These are phyloP conservation scores for Gracilaria domingensis DNA, from an alignment of 23 red algal genomes.

Conservation along the genomic window DNA sequence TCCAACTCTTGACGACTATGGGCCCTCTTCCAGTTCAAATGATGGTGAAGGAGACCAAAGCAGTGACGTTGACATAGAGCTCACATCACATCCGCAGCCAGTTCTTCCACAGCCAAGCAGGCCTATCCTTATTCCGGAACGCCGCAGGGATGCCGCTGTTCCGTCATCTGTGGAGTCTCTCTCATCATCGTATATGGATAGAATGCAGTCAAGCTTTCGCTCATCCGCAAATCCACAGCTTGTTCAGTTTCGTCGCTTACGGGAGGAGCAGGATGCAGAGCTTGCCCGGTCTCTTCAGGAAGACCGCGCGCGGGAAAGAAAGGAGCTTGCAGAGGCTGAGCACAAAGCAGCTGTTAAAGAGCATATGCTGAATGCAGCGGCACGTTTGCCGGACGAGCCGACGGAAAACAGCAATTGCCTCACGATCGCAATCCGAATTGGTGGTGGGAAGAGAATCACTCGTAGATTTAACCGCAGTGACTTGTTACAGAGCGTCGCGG, in stretches of 20 bases:
- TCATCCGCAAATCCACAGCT: slow-evolving; percentile 52
- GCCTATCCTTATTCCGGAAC: background rate
- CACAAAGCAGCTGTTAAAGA: slow-evolving; percentile 17
- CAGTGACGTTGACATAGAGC: slow-evolving; percentile 43
- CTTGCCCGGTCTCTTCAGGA: slow-evolving; percentile 32
- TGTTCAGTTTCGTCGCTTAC: slow-evolving; percentile 37
- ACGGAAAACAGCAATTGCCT: background rate
- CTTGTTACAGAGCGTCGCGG: slow-evolving; percentile 32
- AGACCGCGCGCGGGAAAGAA: slow-evolving; percentile 36
- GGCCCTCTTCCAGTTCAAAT: background rate
- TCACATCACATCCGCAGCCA: background rate
- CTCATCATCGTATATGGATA: slow-evolving; percentile 54
- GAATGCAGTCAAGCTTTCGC: slow-evolving; percentile 60
- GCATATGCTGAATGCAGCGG: slow-evolving; percentile 21
- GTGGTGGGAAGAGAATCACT: slow-evolving; percentile 25
- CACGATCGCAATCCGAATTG: slow-evolving; percentile 44
- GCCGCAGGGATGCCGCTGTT: background rate
- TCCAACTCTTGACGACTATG: slow-evolving; percentile 7
- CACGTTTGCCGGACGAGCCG: slow-evolving; percentile 30
- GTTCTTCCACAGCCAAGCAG: background rate
- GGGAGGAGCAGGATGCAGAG: slow-evolving; percentile 51
- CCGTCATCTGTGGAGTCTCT: slow-evolving; percentile 58
- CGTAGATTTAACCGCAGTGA: slow-evolving; percentile 28
- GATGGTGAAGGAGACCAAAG: slow-evolving; percentile 6
- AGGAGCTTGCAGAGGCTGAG: slow-evolving; percentile 30